Conservation (phyloP, 768 basidiomycete species). For the Pleurotus pulmonarius region DNA sequence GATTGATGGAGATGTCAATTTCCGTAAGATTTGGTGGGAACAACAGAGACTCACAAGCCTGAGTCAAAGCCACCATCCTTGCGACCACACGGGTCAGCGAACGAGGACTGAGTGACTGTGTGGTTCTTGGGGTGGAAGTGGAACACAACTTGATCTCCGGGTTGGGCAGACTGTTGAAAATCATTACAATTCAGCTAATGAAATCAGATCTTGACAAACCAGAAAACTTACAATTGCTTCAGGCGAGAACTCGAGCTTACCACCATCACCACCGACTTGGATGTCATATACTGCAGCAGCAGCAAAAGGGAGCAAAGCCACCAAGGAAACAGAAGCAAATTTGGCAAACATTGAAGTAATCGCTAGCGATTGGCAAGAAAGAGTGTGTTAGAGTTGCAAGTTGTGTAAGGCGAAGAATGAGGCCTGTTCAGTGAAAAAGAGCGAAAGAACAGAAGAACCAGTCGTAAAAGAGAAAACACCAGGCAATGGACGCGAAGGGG, state of each 20-base stretch:
- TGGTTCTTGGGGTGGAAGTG: conserved; percentile 48
- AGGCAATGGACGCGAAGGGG: conserved; percentile 14
- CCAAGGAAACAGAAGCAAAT: conserved; percentile 41
- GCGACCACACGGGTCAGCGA: conserved; percentile 41
- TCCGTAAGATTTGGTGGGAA: neutral
- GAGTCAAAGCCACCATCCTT: conserved; percentile 38
- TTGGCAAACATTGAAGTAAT: conserved; percentile 35
- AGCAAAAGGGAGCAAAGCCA: conserved; percentile 47
- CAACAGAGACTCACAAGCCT: conserved; percentile 32
- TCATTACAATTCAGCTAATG: neutral
- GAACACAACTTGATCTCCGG: conserved; percentile 47
- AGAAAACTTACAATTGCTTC: conserved; percentile 44
- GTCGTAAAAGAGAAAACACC: conserved; percentile 10
- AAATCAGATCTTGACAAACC: conserved; percentile 1
- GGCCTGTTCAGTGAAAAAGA: conserved; percentile 17
- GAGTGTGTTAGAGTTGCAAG: conserved; percentile 19
- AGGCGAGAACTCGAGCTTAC: conserved; percentile 40
- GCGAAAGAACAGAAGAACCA: conserved; percentile 19
- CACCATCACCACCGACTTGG: conserved; percentile 46
- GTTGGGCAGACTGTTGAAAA: conserved; percentile 24
- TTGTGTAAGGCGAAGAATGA: conserved; percentile 13
- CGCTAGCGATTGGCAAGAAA: conserved; percentile 27
- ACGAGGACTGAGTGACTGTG: conserved; percentile 39
- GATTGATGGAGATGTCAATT: conserved; percentile 8
- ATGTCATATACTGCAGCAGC: conserved; percentile 48